Evolutionary conservation across 768 basidiomycete species (phyloP).

Genomic region (Mycena galericulata): DNA sequence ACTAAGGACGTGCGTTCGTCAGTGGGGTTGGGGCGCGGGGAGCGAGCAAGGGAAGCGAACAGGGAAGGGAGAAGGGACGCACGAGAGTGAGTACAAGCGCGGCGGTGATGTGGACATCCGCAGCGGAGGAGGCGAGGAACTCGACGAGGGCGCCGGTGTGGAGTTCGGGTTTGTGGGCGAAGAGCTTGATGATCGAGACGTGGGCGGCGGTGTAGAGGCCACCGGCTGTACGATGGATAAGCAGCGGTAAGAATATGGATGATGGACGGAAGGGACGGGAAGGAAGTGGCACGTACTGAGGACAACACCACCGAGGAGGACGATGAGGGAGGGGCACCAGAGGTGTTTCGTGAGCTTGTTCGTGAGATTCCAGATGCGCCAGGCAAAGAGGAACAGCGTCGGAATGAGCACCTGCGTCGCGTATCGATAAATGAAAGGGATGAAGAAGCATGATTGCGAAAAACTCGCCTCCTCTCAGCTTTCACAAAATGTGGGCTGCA

Average conservation of each 20-base stretch:
- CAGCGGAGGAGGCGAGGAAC: slow-evolving; percentile 57
- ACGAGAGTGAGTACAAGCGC: slow-evolving; percentile 58
- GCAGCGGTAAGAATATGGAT: not conserved
- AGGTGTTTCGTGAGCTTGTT: slow-evolving; percentile 46
- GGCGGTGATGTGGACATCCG: slow-evolving; percentile 61
- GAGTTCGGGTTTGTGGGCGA: slow-evolving; percentile 44
- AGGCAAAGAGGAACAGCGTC: slow-evolving; percentile 54
- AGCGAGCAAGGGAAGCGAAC: not conserved
- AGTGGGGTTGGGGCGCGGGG: not conserved
- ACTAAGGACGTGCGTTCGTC: slow-evolving; percentile 41
- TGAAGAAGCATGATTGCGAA: too few species aligned
- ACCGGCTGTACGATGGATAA: slow-evolving; percentile 40
- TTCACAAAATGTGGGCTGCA: too few species aligned
- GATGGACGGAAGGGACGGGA: too few species aligned
- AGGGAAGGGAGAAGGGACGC: slow-evolving; percentile 22
- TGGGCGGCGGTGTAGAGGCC: slow-evolving; percentile 47
- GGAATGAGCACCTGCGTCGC: slow-evolving; percentile 53
- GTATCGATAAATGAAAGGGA: too few species aligned
- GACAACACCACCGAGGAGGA: slow-evolving; percentile 43
- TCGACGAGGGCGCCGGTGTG: slow-evolving; percentile 53
- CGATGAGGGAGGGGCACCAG: slow-evolving; percentile 43
- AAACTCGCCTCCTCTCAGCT: too few species aligned
- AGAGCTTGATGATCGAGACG: slow-evolving; percentile 41
- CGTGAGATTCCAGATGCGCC: slow-evolving; percentile 53
- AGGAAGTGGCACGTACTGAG: slow-evolving; percentile 41